These are phyloP conservation scores for Allium fistulosum DNA, from an alignment of 106 monocot genomes.

Conservation along the genomic window DNA sequence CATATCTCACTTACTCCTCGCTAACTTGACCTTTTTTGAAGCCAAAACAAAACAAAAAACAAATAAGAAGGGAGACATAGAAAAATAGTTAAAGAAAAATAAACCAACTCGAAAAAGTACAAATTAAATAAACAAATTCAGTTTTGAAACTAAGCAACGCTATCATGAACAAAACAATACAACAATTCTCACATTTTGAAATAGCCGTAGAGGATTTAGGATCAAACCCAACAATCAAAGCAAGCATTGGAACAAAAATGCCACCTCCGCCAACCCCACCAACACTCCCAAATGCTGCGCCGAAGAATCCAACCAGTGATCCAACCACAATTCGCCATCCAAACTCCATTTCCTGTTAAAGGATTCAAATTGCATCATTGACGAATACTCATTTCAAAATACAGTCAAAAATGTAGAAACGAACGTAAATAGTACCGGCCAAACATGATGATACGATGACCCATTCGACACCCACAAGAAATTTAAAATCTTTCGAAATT, in stretches of 20 bases:
- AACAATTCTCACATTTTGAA: constrained; percentile 55
- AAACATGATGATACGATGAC: constrained; percentile 21
- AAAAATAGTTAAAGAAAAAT: too few relatives aligned
- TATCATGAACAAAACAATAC: too few relatives aligned
- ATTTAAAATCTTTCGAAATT: not conserved
- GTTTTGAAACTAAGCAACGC: too few relatives aligned
- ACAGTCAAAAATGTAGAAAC: not conserved
- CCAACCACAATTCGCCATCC: constrained; percentile 73
- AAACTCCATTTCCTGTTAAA: constrained; percentile 36
- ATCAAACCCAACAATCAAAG: constrained; percentile 73
- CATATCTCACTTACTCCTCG: too few relatives aligned
- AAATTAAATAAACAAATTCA: too few relatives aligned
- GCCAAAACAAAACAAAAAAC: too few relatives aligned
- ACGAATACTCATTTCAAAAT: not conserved
- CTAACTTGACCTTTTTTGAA: too few relatives aligned
- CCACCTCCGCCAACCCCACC: constrained; percentile 78
- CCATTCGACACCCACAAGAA: constrained; percentile 18
- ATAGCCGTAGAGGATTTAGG: constrained; percentile 76
- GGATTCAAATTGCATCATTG: not conserved
- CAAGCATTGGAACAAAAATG: constrained; percentile 80
- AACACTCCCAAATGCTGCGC: constrained; percentile 71
- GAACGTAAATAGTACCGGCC: constrained; percentile 11
- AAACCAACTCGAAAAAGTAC: too few relatives aligned
- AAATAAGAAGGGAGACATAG: too few relatives aligned
- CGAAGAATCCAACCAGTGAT: constrained; percentile 57